Base-by-base conservation (phyloP, 2,329 filamentous ascomycete genomes). In the Cercospora zeina region DNA sequence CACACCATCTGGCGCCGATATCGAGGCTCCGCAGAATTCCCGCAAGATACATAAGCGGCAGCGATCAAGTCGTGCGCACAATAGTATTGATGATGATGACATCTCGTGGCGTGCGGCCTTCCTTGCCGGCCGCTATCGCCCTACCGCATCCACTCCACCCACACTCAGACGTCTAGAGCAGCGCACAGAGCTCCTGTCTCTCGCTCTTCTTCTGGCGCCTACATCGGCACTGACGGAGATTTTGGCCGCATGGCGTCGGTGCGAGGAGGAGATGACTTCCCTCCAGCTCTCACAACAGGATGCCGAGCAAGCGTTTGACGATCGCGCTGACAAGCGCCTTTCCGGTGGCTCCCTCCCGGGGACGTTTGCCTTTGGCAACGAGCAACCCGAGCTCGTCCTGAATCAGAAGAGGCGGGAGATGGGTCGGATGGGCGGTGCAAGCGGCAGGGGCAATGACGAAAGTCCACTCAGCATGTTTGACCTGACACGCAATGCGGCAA, bases 51-150 rank as follows among this genome's bases (percentile, higher is more conserved):
- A 61, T 39, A 58, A 34, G 47, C 59, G 58, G 62, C 67, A 61
- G 19, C 55, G 16, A 61, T 51, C 60, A 65, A 62, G 67, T 50
- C 68, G 72, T 67, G 31, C 21, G 31, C 58, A 55, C 21, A 65
- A 59, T 24, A 58, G 49, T 37, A 54, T 42, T 27, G 62, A 61
- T 13, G 70, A 76, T 13, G 88, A 91, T 67, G 83, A 89, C 62
- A 88, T 89, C 75, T 89, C 89, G 1, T 95, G 90, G 90, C 86
- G 85, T 62, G 90, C 90, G 6, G 90, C 90, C 3, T 80, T 93
- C 47, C 84, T 88, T 68, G 89, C 90, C n/a, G 90, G 90, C 14
- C 87, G 89, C 63, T 90, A 92, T 74, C 82, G 85, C 34, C 74
- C 76, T 36, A 10, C 73, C 58, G 37, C 69, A 45, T 64, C 72